Evolutionary conservation across 2,329 filamentous ascomycete genomes (phyloP), one percentile per base, ranked within the genome.

Genomic region (Fusarium udum): DNA sequence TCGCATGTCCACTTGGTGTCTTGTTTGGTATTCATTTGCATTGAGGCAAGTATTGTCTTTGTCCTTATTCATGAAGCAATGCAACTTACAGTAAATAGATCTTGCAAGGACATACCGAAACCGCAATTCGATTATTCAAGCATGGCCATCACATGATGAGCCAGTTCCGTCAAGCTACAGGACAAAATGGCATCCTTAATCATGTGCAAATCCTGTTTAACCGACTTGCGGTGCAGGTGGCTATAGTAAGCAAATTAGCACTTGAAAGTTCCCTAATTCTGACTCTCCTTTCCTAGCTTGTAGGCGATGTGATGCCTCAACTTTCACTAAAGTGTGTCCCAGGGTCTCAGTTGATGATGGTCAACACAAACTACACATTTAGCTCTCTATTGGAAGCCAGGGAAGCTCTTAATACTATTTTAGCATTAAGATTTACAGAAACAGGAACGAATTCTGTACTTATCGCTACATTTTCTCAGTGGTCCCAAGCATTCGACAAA

Each of bases 231-330:
- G 6, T 48, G 4, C 45, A 48, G 13, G 45, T 48, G 4, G 26
- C 20, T 48, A 1, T 48, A 22, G 45, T 48, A 31, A 48, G 45
- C 4, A 2, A 11, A 7, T 22, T 1, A 3, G 13, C 18, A 11
- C 8, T 2, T 46, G 3, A 22, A 22, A 11, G 0, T 7, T 5
- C 0, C 0, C 22, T 3, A 4, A 11, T 28, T 3, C 26, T 48
- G 31, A 48, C 26, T 11, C 26, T 28, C 22, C 0, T 5, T 0
- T 22, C 9, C 26, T 2, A 48, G 45, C 20, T 48, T 0, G 45
- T 48, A 1, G 45, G 45, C 2, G 45, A 48, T 0, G 4, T 48
- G 0, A 31, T 0, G 20, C 45, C 45, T 15, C 0, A 48, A 4
- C 6, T 48, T 22, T 48, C 3, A 6, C 26, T 28, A 3, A 6